Conservation (phyloP, 768 basidiomycete genomes). For the Psilocybe subaeruginosa region DNA sequence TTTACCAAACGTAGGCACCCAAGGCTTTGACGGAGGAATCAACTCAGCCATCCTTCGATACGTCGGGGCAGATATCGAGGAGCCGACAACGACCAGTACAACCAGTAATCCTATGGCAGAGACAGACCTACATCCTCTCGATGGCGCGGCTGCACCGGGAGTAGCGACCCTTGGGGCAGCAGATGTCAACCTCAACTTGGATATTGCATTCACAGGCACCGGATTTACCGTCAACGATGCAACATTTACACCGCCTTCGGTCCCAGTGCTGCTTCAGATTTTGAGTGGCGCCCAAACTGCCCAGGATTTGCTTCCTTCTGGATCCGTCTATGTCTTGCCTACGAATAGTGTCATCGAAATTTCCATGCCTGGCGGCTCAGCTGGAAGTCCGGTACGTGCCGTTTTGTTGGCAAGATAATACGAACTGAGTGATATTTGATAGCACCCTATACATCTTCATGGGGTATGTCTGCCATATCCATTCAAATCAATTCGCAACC, state of each 20-base stretch:
- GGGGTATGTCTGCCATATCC: slow-evolving; percentile 28
- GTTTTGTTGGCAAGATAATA: slow-evolving; percentile 5
- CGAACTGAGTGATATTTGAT: background rate
- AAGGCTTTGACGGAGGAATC: slow-evolving; percentile 19
- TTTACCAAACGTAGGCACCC: slow-evolving; percentile 28
- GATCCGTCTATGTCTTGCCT: slow-evolving; percentile 41
- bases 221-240: slow-evolving; percentile 24
- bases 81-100: slow-evolving; percentile 39
- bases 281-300: slow-evolving; percentile 40
- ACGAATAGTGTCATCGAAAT: slow-evolving; percentile 49
- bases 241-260: slow-evolving; percentile 33
- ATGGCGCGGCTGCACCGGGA: slow-evolving; percentile 32
- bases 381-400: slow-evolving; percentile 32
- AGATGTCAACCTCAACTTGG: slow-evolving; percentile 35
- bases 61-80: slow-evolving; percentile 33
- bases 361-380: slow-evolving; percentile 39
- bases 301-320: slow-evolving; percentile 36
- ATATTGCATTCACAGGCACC: slow-evolving; percentile 21
- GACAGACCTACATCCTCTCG: slow-evolving; percentile 34
- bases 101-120: slow-evolving; percentile 35
- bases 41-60: slow-evolving; percentile 59
- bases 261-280: slow-evolving; percentile 49
- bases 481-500: background rate
- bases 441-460: slow-evolving; percentile 48
- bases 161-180: slow-evolving; percentile 33